Percentiles rank a stretch among this genome's conserved stretches.
phyloP scores from a whole-genome alignment of 441 rosid species.

The Capsella rubella region DNA sequence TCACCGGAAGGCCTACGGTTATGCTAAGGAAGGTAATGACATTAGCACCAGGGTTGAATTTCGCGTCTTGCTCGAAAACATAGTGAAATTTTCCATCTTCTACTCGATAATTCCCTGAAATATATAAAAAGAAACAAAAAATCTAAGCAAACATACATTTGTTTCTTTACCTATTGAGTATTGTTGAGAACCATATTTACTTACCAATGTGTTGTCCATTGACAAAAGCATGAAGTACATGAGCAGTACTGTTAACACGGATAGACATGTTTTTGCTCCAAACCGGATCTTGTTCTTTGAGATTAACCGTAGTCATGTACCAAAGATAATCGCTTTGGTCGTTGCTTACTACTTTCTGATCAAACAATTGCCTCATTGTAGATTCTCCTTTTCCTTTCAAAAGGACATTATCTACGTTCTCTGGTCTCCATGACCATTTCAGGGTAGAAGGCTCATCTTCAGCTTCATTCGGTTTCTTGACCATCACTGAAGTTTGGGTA shows the following conservation, averaged over 20 bases:
- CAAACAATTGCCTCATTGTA: conserved; percentile 47
- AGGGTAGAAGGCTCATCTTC: conserved; percentile 48
- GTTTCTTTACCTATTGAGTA: not conserved
- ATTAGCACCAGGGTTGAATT: conserved; percentile 54
- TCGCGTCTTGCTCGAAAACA: conserved; percentile 47
- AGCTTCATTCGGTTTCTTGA: conserved; percentile 54
- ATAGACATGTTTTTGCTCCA: conserved; percentile 57
- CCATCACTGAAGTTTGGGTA: conserved; percentile 62
- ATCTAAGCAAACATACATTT: not conserved
- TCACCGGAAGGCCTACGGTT: conserved; percentile 67
- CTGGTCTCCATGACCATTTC: conserved; percentile 82
- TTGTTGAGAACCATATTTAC: not conserved
- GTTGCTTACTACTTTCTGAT: conserved; percentile 62
- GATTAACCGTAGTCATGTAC: conserved; percentile 69
- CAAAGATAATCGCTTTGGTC: conserved; percentile 76
- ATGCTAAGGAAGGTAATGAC: conserved; percentile 63
- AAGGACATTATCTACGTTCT: conserved; percentile 37
- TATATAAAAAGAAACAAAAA: not conserved
- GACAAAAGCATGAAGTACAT: conserved; percentile 63
- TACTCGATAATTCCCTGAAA: conserved; percentile 57
- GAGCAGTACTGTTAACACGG: conserved; percentile 59
- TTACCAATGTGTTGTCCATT: conserved; percentile 67
- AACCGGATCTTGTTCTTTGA: conserved; percentile 47
- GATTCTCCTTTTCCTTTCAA: conserved; percentile 53
- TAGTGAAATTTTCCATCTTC: conserved; percentile 41